Percentiles rank a stretch among this genome's conserved stretches.
phyloP scores from a whole-genome alignment of 2,329 filamentous ascomycete genomes.

The Stenocarpella maydis region DNA sequence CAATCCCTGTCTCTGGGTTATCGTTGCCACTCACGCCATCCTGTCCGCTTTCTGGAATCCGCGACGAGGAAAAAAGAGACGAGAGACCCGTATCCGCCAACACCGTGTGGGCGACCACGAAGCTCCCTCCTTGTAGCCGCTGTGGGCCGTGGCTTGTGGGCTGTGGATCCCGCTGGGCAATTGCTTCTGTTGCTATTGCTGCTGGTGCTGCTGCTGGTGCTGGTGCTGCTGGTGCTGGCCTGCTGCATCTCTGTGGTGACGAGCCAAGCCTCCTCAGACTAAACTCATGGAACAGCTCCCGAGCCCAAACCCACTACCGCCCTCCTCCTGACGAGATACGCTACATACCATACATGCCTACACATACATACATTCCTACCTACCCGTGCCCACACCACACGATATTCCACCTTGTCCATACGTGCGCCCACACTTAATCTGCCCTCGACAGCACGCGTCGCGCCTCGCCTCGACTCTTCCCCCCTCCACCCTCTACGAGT shows the following conservation, averaged over 20 bases:
- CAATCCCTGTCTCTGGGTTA: not conserved
- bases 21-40: not conserved
- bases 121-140: constrained; percentile 29
- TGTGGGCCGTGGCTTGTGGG: constrained; percentile 27
- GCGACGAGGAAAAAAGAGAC: not conserved
- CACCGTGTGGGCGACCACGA: constrained; percentile 30
- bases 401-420: constrained; percentile 4
- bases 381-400: constrained; percentile 13
- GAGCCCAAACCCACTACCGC: constrained; percentile 28
- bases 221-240: not conserved
- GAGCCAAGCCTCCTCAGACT: constrained; percentile 32
- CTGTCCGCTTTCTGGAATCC: not conserved
- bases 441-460: constrained; percentile 18
- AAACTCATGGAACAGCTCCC: constrained; percentile 31
- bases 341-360: not conserved
- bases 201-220: not conserved
- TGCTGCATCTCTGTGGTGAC: constrained; percentile 26
- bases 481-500: constrained; percentile 14
- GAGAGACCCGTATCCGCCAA: constrained; percentile 15
- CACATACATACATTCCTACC: not conserved
- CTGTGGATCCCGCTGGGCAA: constrained; percentile 16
- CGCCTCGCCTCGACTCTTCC: not conserved
- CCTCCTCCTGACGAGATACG: constrained; percentile 16
- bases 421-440: constrained; percentile 5
- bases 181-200: not conserved